Conservation (phyloP, 306 rosid species). For the Coriaria nepalensis region DNA sequence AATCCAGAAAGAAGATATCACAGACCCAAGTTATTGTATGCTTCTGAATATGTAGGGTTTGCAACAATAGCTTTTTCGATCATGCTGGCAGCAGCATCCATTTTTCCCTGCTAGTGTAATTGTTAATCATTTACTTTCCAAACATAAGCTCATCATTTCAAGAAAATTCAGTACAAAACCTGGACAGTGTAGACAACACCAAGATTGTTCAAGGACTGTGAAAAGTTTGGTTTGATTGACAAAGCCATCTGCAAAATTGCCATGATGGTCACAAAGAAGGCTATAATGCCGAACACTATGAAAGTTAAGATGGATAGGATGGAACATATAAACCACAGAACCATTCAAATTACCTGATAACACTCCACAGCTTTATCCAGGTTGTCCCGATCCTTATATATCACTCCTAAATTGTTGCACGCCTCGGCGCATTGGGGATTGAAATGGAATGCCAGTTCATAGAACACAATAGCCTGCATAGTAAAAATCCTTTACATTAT, state of each 20-base stretch:
- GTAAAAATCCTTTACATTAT: conserved; percentile 11
- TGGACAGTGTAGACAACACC: conserved; percentile 99
- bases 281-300: conserved; percentile 11
- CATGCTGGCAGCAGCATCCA: conserved; percentile 98
- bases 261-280: background rate
- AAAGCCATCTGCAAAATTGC: conserved; percentile 56
- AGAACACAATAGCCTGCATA: conserved; percentile 90
- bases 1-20: background rate
- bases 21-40: conserved; percentile 88
- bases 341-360: conserved; percentile 56
- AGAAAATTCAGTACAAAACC: conserved; percentile 29
- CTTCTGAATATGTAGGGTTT: conserved; percentile 97
- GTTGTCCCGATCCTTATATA: conserved; percentile 94
- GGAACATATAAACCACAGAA: too few relatives aligned
- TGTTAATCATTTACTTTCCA: conserved; percentile 9
- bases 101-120: conserved; percentile 67
- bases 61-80: conserved; percentile 95
- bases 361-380: conserved; percentile 98
- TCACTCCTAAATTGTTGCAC: conserved; percentile 94
- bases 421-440: conserved; percentile 98
- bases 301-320: background rate
- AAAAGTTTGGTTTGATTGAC: conserved; percentile 85
- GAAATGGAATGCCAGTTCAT: conserved; percentile 96
- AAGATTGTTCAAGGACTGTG: conserved; percentile 95
- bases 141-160: conserved; percentile 12